These are phyloP conservation scores for Populus hybrid DNA, from an alignment of 441 rosid species.

Conservation along the genomic window DNA sequence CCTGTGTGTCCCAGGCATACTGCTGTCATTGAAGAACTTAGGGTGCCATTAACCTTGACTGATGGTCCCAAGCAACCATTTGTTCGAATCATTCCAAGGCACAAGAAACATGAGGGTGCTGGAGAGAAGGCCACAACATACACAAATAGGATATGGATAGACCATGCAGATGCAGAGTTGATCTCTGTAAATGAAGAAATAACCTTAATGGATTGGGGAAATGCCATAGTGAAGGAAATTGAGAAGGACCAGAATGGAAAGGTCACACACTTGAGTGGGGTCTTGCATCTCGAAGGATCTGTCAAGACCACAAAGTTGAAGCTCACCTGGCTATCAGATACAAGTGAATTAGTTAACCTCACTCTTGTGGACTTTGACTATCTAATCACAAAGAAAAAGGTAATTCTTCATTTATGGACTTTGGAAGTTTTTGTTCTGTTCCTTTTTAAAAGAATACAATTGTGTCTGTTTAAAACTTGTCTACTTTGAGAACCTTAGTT, in stretches of 20 bases:
- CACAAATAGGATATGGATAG: slow-evolving; percentile 78
- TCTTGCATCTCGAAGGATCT: slow-evolving; percentile 85
- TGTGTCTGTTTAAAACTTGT: background rate
- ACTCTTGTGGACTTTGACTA: slow-evolving; percentile 68
- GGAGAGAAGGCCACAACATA: slow-evolving; percentile 88
- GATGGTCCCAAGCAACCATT: slow-evolving; percentile 74
- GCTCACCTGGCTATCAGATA: slow-evolving; percentile 90
- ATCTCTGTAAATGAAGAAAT: slow-evolving; percentile 71
- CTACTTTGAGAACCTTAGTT: background rate
- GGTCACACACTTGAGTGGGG: slow-evolving; percentile 54
- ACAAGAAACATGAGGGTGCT: slow-evolving; percentile 87
- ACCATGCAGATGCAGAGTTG: slow-evolving; percentile 65
- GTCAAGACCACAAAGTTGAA: slow-evolving; percentile 90
- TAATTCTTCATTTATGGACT: slow-evolving; percentile 13
- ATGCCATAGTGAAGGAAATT: slow-evolving; percentile 79
- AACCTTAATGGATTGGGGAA: slow-evolving; percentile 98
- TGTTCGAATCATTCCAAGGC: slow-evolving; percentile 77
- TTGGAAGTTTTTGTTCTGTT: background rate
- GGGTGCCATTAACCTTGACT: slow-evolving; percentile 53
- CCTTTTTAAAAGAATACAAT: background rate
- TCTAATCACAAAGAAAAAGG: slow-evolving; percentile 85
- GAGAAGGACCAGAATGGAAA: slow-evolving; percentile 58
- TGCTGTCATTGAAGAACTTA: slow-evolving; percentile 66
- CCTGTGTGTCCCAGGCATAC: slow-evolving; percentile 97
- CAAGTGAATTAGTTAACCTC: slow-evolving; percentile 60